Evolutionary conservation across 768 basidiomycete species (phyloP).

Genomic region (Grammothele lineata): DNA sequence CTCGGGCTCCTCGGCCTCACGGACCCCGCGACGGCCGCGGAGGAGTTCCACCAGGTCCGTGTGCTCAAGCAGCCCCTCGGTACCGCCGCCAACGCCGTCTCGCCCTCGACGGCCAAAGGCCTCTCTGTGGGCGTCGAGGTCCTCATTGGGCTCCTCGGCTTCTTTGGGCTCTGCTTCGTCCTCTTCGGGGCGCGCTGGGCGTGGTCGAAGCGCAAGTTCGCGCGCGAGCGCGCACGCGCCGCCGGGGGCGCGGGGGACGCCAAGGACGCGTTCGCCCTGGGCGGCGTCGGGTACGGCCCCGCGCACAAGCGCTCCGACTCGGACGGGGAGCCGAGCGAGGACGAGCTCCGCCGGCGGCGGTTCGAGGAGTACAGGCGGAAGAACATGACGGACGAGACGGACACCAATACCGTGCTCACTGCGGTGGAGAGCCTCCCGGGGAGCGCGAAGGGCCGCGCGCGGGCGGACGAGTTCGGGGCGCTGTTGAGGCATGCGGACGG

Average conservation of each 20-base stretch:
- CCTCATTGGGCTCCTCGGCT: conserved; percentile 52
- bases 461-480: no score
- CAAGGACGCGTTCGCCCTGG: conserved; percentile 33
- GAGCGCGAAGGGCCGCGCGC: no score
- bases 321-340: conserved; percentile 27
- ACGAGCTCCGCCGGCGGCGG: conserved; percentile 36
- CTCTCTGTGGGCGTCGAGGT: conserved; percentile 60
- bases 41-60: conserved; percentile 68
- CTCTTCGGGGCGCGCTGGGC: conserved; percentile 57
- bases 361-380: conserved; percentile 31
- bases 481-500: no score
- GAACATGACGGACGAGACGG: conserved; percentile 29
- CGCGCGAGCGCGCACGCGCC: conserved; percentile 10
- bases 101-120: conserved; percentile 29
- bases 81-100: conserved; percentile 2
- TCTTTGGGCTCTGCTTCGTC: conserved; percentile 50
- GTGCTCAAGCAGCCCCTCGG: conserved; percentile 57
- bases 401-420: no score
- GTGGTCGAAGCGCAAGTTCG: conserved; percentile 36
- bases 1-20: conserved; percentile 66
- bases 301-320: conserved; percentile 2
- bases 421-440: no score
- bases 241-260: conserved; percentile 12
- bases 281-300: conserved; percentile 16
- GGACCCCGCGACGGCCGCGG: conserved; percentile 53